phyloP scores from a whole-genome alignment of 2,329 filamentous ascomycete genomes.

The Nemania sp. region DNA sequence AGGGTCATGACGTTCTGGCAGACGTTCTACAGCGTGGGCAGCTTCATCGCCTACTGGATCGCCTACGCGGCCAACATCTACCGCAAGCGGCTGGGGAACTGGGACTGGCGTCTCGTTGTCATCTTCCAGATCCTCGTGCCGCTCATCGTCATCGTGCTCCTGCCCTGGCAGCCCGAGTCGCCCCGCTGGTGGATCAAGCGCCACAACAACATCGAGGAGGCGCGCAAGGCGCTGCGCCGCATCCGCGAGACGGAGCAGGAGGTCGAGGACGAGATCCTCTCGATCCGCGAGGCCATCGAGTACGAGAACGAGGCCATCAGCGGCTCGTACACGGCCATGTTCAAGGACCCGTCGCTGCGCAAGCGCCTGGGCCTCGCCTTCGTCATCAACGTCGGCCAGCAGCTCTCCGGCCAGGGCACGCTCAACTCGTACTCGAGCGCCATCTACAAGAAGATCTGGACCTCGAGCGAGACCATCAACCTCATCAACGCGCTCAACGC shows the following conservation, averaged over 20 bases:
- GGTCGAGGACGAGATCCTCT: constrained; percentile 67
- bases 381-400: constrained; percentile 71
- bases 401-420: constrained; percentile 73
- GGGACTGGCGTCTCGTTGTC: constrained; percentile 75
- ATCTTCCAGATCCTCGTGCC: constrained; percentile 75
- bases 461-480: constrained; percentile 61
- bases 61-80: constrained; percentile 66
- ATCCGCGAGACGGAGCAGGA: constrained; percentile 68
- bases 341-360: constrained; percentile 70
- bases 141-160: constrained; percentile 60
- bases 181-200: constrained; percentile 71
- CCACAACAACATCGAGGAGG: constrained; percentile 62
- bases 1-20: constrained; percentile 74
- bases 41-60: constrained; percentile 68
- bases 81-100: constrained; percentile 61
- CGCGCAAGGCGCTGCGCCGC: constrained; percentile 58
- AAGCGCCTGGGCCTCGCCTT: constrained; percentile 69
- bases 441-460: constrained; percentile 74
- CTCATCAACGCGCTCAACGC: constrained; percentile 77
- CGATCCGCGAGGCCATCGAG: constrained; percentile 70
- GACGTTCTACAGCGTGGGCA: constrained; percentile 68
- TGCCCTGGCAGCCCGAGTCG: constrained; percentile 70
- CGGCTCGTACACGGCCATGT: constrained; percentile 65
- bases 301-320: constrained; percentile 73
- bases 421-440: constrained; percentile 75